Conservation (phyloP, 106 monocot species). For the Ottelia alismoides region DNA sequence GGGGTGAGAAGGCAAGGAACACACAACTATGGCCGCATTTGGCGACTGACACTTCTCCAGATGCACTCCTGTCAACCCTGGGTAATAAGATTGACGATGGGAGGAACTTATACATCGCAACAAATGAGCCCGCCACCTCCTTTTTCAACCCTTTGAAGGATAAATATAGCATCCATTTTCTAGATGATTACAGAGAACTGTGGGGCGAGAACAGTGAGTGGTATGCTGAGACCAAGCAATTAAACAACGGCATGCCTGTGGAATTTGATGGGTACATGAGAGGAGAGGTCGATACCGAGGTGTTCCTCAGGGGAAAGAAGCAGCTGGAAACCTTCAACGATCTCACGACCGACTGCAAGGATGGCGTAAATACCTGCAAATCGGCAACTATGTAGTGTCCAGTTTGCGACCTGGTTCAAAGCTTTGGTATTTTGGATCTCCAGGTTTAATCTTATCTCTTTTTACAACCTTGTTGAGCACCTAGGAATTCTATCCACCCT, state of each 20-base stretch:
- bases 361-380: constrained; percentile 76
- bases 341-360: constrained; percentile 82
- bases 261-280: constrained; percentile 96
- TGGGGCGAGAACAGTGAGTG: constrained; percentile 87
- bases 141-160: constrained; percentile 83
- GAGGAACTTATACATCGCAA: constrained; percentile 76
- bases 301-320: constrained; percentile 82
- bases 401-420: no score
- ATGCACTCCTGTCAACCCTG: constrained; percentile 38
- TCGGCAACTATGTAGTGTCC: no score
- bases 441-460: no score
- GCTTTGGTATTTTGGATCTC: no score
- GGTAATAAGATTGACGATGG: constrained; percentile 52
- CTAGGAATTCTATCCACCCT: no score
- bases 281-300: constrained; percentile 77
- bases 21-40: constrained; percentile 73
- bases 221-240: constrained; percentile 61
- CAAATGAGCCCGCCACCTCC: constrained; percentile 58
- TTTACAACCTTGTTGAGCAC: no score
- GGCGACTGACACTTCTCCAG: constrained; percentile 65
- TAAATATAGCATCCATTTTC: constrained; percentile 56
- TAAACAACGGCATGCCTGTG: constrained; percentile 62
- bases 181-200: constrained; percentile 74
- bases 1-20: constrained; percentile 80
- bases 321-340: constrained; percentile 88